These are phyloP conservation scores for Caloboletus inedulis DNA, from an alignment of 1,284 basidiomycete genomes.

Conservation along the genomic window DNA sequence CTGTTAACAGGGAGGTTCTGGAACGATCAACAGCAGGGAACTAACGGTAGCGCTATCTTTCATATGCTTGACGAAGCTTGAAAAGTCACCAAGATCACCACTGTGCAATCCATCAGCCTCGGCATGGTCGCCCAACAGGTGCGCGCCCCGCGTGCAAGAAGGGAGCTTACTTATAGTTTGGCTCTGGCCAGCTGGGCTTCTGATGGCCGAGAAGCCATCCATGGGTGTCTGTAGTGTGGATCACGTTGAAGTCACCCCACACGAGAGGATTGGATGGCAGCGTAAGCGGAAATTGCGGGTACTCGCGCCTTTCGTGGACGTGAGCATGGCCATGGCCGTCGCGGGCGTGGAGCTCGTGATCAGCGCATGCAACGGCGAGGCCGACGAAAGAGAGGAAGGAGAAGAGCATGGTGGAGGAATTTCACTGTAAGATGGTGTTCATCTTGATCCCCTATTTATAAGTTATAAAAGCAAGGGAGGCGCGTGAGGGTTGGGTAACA, in stretches of 20 bases:
- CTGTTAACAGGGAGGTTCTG: neutral
- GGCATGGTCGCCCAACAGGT: neutral
- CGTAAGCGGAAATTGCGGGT: constrained; percentile 44
- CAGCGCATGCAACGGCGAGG: constrained; percentile 23
- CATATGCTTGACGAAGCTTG: constrained; percentile 81
- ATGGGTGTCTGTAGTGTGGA: constrained; percentile 82
- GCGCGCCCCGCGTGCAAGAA: neutral
- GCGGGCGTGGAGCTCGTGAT: constrained; percentile 12
- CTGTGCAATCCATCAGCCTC: constrained; percentile 30
- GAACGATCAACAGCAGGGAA: constrained; percentile 2
- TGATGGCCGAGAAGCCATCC: constrained; percentile 79
- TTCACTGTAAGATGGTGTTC: neutral
- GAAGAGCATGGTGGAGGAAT: constrained; percentile 17
- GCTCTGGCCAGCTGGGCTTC: constrained; percentile 65
- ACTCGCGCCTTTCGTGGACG: constrained; percentile 39
- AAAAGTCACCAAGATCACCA: constrained; percentile 78
- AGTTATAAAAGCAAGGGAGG: too few species aligned
- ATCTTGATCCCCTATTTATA: neutral
- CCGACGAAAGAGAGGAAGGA: constrained; percentile 16
- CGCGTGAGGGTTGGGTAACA: too few species aligned
- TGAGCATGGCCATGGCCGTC: constrained; percentile 31
- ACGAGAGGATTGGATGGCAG: constrained; percentile 59
- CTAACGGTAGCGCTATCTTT: constrained; percentile 61
- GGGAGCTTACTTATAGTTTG: constrained; percentile 59
- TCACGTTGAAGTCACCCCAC: constrained; percentile 72